phyloP scores from a whole-genome alignment of 805 yeast genomes.

The Metschnikowia lochheadii region DNA sequence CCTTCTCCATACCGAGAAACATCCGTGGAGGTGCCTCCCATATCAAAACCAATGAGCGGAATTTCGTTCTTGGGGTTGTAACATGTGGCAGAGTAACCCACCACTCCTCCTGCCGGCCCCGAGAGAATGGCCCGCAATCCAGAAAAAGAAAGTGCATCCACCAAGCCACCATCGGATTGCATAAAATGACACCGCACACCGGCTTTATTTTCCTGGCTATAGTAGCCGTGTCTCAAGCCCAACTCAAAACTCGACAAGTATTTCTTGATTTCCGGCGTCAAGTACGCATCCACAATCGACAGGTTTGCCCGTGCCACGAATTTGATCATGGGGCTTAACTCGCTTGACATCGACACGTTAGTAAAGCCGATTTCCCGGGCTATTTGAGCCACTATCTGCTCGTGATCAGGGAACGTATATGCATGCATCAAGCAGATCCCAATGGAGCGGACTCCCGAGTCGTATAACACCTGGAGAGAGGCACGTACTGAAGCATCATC shows the following conservation, averaged over 20 bases:
- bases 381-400: conserved; percentile 29
- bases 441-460: conserved; percentile 15
- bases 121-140: conserved; percentile 86
- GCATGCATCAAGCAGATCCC: conserved; percentile 41
- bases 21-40: conserved; percentile 46
- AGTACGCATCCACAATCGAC: conserved; percentile 43
- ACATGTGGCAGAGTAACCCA: conserved; percentile 85
- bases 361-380: conserved; percentile 35
- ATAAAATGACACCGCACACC: conserved; percentile 72
- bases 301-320: conserved; percentile 40
- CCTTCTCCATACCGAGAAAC: conserved; percentile 40
- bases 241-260: conserved; percentile 35
- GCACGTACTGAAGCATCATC: conserved; percentile 22
- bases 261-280: conserved; percentile 35
- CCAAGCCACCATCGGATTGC: conserved; percentile 96
- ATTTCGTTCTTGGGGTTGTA: conserved; percentile 40
- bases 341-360: conserved; percentile 36
- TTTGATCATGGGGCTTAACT: conserved; percentile 43
- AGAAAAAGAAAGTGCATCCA: conserved; percentile 76
- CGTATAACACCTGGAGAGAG: conserved; percentile 25
- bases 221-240: conserved; percentile 40
- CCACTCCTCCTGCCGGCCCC: conserved; percentile 98
- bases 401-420: conserved; percentile 39
- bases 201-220: conserved; percentile 19
- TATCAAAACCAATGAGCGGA: conserved; percentile 51